Conservation (phyloP, 2,329 filamentous ascomycete species). For the Penicillium sp. region DNA sequence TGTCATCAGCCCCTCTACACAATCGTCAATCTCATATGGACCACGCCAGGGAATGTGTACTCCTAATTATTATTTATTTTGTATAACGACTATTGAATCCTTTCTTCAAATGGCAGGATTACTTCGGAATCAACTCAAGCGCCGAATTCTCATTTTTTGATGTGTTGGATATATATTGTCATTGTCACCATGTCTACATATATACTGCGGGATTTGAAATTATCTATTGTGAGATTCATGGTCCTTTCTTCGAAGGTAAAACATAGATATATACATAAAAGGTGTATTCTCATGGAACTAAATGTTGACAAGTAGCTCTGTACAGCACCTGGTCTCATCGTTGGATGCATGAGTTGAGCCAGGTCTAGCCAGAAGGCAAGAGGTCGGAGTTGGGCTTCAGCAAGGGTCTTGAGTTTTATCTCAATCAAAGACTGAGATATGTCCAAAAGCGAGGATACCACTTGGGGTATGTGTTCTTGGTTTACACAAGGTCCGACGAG, state of each 20-base stretch:
- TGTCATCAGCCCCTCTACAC: slow-evolving; percentile 30
- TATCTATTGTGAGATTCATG: background rate
- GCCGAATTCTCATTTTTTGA: background rate
- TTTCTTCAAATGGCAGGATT: background rate
- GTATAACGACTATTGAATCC: background rate
- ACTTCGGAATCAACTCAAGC: no score
- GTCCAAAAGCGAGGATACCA: background rate
- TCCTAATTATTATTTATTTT: background rate
- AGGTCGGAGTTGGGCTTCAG: background rate
- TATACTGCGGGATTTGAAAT: no score
- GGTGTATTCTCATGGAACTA: background rate
- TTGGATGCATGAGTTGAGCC: background rate
- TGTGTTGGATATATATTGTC: background rate
- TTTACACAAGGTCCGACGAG: background rate
- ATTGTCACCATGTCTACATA: no score
- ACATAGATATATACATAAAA: background rate
- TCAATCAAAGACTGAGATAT: background rate
- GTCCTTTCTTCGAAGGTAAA: no score
- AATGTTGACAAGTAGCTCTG: background rate
- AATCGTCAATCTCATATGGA: background rate
- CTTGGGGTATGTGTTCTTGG: background rate
- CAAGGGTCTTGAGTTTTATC: background rate
- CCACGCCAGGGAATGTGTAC: background rate
- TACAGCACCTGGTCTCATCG: background rate
- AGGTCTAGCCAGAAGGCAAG: background rate